Base-by-base conservation (phyloP, 345 rosid genomes). In the Nasturtium officinale region DNA sequence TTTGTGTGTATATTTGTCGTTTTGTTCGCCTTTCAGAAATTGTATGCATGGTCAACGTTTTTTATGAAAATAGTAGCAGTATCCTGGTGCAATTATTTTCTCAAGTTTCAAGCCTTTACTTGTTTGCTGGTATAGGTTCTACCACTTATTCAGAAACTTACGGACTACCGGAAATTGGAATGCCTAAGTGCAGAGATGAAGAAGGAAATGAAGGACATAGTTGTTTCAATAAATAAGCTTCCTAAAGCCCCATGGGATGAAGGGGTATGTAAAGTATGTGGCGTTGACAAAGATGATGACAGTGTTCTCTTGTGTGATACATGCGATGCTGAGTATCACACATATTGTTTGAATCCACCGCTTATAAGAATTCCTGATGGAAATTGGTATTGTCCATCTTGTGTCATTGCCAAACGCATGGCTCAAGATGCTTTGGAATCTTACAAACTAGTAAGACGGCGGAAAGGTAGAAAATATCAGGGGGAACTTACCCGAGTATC, bases 161-260 rank as follows among this genome's bases (percentile, higher is more conserved):
- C 32, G 48, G 87, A 75, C 54, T 87, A 84, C 83, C 77, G 78
- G 42, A 86, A 83, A 63, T 68, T 80, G 80, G 96, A 88, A 73
- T 71, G 82, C 77, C 63, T 86, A 42, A 81, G 72, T 81, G 73
- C 80, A 43, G 99, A 91, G 79, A 74, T 69, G 45, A 88, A 78
- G 79, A 83, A 86, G 72, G 96, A 91, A 72, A 72, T 95, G 40
- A 86, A 84, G 72, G 87, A 84, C 74, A 45, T 88, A 77, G 76
- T 90, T 77, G 86, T 84, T 79, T 85, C 85, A n/a, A 54, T 81
- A 54, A 87, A 78, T 76, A 82, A 84, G 70, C 86, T 95, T 48
- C 99, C 99, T 23, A 95, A 88, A 80, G 98, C 98, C 40, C 98
- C 99, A 13, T 95, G 99, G 99, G 99, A 95, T 78, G 99, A 95